phyloP scores from a whole-genome alignment of 805 yeast species.

The Saturnispora mendoncae region DNA sequence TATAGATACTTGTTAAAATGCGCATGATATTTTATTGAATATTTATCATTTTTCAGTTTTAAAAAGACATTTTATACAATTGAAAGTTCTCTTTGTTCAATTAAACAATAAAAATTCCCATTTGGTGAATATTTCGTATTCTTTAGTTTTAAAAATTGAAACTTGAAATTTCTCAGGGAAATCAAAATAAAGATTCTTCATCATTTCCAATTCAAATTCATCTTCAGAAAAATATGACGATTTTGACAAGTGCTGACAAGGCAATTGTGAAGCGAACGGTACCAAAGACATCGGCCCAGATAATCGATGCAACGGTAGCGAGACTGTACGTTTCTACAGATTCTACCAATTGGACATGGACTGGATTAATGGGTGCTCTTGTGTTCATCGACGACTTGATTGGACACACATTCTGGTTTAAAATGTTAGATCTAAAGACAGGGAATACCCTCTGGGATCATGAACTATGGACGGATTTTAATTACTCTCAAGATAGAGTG shows the following conservation, averaged over 20 bases:
- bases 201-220: neutral
- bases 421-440: slow-evolving; percentile 65
- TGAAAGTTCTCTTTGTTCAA: neutral
- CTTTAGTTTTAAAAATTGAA: neutral
- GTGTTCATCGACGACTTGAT: slow-evolving; percentile 85
- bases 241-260: slow-evolving; percentile 54
- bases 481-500: slow-evolving; percentile 87
- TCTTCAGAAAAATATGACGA: slow-evolving; percentile 26
- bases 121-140: neutral
- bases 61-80: neutral
- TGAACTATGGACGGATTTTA: slow-evolving; percentile 80
- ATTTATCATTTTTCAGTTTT: neutral
- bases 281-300: slow-evolving; percentile 81
- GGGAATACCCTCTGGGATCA: slow-evolving; percentile 95
- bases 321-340: slow-evolving; percentile 82
- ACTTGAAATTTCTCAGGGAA: neutral
- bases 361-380: slow-evolving; percentile 85
- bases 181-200: neutral
- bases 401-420: slow-evolving; percentile 87
- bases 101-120: neutral
- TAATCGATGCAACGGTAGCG: slow-evolving; percentile 86
- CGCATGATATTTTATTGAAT: neutral
- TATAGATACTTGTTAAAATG: neutral
- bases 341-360: slow-evolving; percentile 70
- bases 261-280: slow-evolving; percentile 83